phyloP scores from a whole-genome alignment of 139 green algal genomes.

The Micromonas commoda region DNA sequence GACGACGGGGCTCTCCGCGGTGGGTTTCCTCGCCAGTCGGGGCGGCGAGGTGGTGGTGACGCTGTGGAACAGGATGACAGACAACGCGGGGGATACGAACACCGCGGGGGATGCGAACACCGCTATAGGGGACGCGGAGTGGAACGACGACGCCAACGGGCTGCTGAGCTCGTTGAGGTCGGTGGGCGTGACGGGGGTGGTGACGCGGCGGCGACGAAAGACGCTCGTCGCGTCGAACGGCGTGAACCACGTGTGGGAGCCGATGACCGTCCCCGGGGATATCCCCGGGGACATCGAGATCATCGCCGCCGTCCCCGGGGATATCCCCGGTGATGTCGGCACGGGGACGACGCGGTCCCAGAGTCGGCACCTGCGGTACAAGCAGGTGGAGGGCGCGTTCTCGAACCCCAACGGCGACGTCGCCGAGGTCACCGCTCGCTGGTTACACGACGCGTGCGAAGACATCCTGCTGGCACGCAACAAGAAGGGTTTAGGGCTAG shows the following conservation, averaged over 20 bases:
- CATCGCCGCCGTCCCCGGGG: no score
- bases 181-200: no score
- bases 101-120: not conserved
- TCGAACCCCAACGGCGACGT: constrained; percentile 18
- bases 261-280: not conserved
- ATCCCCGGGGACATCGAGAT: not conserved
- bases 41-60: constrained; percentile 2
- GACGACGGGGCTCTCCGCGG: not conserved
- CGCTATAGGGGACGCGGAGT: not conserved
- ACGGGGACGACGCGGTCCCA: not conserved
- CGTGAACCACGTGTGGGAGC: not conserved
- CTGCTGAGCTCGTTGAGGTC: no score
- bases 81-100: not conserved
- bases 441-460: not conserved
- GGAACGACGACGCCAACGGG: no score
- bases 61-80: not conserved
- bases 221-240: not conserved
- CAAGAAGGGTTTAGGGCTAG: not conserved
- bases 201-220: not conserved
- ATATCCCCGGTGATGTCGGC: no score
- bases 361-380: constrained; percentile 19
- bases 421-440: constrained; percentile 11
- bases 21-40: not conserved
- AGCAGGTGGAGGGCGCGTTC: constrained; percentile 30
- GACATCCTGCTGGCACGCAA: not conserved